Evolutionary conservation across 73 alveolate genomes (phyloP), one percentile per base, ranked within the genome.

Genomic region (Paramecium bursaria): DNA sequence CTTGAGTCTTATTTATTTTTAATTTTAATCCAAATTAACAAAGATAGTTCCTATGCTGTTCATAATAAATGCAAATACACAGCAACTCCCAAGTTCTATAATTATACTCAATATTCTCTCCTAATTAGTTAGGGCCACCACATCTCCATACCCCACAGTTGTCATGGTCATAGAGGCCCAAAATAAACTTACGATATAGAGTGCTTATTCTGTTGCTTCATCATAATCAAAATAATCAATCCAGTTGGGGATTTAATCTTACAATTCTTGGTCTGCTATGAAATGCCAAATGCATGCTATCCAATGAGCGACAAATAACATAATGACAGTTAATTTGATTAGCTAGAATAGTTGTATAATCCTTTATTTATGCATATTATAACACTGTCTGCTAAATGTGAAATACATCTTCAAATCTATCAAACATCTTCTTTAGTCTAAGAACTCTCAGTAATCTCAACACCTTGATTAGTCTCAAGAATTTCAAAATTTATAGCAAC

Each of bases 221-320:
- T 77, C 50, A 6, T 92, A 86, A 14, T 91, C 91, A 31, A 95
- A 86, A 3, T 61, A 60, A 7, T 85, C 57, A 4, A 92, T 57
- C 94, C 97, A 92, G 74, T 92, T 86, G 13, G 49, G 74, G 0
- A 85, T 87, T 19, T 51, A 39, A 35, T 47, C 55, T 10, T 75
- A 82, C 42, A 52, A 25, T 47, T 92, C 95, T 23, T 55, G 49
- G 15, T 67, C 75, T 46, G 95, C 96, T 17, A 94, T 74, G 15
- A 48, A 87, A 75, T 75, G 90, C 90, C 94, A 94, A 86, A 91
- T 85, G 74, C 98, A 94, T 1, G 98, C 98, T 0, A 93, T 76
- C 97, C 98, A 94, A 75, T 94, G 98, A 29, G 98, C 98, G n/a
- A 94, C 91, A 86, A 94, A 94, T 49, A 93, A 73, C 21, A 92